Conservation (phyloP, 345 rosid genomes). For the Erucastrum elatum region DNA sequence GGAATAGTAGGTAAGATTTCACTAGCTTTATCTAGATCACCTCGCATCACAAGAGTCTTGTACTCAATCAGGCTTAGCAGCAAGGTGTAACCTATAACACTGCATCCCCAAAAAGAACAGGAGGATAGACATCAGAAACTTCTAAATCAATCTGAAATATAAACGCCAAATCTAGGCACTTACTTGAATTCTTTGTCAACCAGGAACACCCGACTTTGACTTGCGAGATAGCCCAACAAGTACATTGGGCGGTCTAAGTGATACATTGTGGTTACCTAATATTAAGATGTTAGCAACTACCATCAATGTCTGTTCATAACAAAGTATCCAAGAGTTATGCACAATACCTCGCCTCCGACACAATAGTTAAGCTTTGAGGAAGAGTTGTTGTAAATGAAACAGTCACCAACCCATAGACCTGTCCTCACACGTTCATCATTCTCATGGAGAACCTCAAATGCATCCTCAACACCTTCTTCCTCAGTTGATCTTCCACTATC, state of each 20-base stretch:
- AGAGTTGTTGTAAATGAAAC: conserved; percentile 97
- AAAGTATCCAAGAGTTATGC: conserved; percentile 18
- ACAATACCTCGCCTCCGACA: conserved; percentile 96
- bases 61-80: conserved; percentile 89
- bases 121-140: conserved; percentile 20
- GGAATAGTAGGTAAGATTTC: conserved; percentile 86
- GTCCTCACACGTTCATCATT: conserved; percentile 98
- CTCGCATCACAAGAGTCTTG: conserved; percentile 97
- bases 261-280: conserved; percentile 92
- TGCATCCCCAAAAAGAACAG: conserved; percentile 35
- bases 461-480: conserved; percentile 98
- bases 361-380: conserved; percentile 98
- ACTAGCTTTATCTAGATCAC: conserved; percentile 77
- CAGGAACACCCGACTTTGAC: conserved; percentile 94
- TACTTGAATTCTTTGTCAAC: conserved; percentile 99
- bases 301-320: conserved; percentile 2
- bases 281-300: neutral
- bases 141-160: conserved; percentile 17
- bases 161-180: conserved; percentile 32
- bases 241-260: conserved; percentile 99
- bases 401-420: conserved; percentile 99
- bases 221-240: conserved; percentile 94
- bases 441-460: conserved; percentile 98
- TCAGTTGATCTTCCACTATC: conserved; percentile 89
- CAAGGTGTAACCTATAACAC: conserved; percentile 80